These are phyloP conservation scores for Pseudogymnoascus sp. DNA, from an alignment of 2,329 filamentous ascomycete species.

Conservation along the genomic window DNA sequence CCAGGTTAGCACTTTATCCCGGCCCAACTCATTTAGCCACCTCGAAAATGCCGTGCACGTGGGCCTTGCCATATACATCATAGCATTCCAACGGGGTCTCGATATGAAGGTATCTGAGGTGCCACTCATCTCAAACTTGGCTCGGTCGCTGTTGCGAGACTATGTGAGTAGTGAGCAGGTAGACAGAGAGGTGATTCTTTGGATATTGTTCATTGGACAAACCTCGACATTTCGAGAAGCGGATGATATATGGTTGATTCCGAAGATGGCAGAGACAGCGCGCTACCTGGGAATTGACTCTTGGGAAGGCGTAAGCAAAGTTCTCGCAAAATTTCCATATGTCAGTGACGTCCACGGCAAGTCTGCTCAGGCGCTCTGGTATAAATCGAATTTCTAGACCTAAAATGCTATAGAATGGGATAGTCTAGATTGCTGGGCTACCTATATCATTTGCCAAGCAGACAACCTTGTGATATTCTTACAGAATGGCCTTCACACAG, in stretches of 20 bases:
- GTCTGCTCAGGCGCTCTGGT: conserved; percentile 1
- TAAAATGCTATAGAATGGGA: not conserved
- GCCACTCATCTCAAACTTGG: conserved; percentile 13
- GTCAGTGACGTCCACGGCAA: conserved; percentile 19
- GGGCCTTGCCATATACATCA: conserved; percentile 24
- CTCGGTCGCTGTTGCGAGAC: conserved; percentile 1
- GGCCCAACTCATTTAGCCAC: not conserved
- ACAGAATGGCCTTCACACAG: conserved; percentile 18
- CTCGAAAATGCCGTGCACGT: conserved; percentile 21
- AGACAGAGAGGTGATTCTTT: conserved; percentile 18
- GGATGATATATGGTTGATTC: conserved; percentile 13
- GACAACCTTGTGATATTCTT: not conserved
- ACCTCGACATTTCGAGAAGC: conserved; percentile 10
- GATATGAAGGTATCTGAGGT: conserved; percentile 9
- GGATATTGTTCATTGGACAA: conserved; percentile 18
- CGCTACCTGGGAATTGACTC: conserved; percentile 12
- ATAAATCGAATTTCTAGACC: not conserved
- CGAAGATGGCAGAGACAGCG: conserved; percentile 10
- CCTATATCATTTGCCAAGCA: not conserved
- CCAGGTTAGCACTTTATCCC: conserved; percentile 15
- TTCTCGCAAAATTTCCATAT: conserved; percentile 23
- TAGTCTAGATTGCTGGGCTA: not conserved
- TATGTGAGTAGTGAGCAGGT: conserved; percentile 6
- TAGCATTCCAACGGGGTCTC: conserved; percentile 18
- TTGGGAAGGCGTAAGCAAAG: conserved; percentile 14